Base-by-base conservation (phyloP, 2,329 filamentous ascomycete genomes). In the Penicillium sp. region DNA sequence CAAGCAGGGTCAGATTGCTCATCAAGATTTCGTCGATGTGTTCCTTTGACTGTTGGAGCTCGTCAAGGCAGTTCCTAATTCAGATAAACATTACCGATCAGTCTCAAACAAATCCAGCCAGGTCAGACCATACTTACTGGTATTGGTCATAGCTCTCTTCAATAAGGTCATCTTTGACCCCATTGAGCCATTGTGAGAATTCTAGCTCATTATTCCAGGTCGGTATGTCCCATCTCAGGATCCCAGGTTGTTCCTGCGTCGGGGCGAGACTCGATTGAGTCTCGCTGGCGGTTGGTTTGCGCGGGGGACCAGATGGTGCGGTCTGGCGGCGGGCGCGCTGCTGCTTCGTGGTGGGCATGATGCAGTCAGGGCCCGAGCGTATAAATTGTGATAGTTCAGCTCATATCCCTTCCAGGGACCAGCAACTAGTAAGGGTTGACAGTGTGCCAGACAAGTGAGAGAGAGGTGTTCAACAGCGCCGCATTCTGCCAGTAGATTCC, bases 71-170 rank as follows among this genome's bases (percentile, higher is more conserved):
- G 26, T 88, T 76, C 62, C 86, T 89, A 58, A 16, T 44, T 18
- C 29, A 45, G 33, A 44, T 48, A n/a, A 26, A 21, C 18, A 44
- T 10, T 31, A 7, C 46, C 39, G 34, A 56, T 55, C 49, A 58
- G 38, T 41, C 36, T 49, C 16, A 10, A 56, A 33, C 47, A 28
- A 26, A 42, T 42, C 15, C 28, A 54, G 23, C 58, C 48, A 47
- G 45, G 48, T 51, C 53, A 52, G 23, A 45, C 28, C 36, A 31
- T 26, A 70, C 85, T 61, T 81, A 92, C 85, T 87, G 78, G 70
- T 96, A 96, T 68, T 93, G 85, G 61, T 89, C 85, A 69, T 95
- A 90, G 69, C 89, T 94, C 48, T 90, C 85, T 64, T 92, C 84
- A 28, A 95, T 76, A 65, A 97, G 74, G 60, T 85, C 83, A 43